Evolutionary conservation across 805 yeast species (phyloP), one percentile per base, ranked within the genome.

Genomic region (Saturnispora halmiae): DNA sequence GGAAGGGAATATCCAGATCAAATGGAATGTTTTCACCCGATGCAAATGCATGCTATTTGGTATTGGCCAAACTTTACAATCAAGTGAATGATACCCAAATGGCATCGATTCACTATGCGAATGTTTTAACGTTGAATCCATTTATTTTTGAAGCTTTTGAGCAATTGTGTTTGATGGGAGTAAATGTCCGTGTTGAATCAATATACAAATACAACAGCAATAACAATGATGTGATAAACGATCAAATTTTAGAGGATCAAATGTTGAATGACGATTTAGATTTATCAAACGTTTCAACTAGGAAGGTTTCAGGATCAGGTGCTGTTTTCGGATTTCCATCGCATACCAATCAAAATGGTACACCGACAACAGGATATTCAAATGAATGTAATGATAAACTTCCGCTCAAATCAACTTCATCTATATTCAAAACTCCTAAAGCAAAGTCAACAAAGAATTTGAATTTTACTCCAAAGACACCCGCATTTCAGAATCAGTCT

Each of bases 101-200:
- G 43, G 78, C 92, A 42, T 70, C 82, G 0, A 61, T 79, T 36
- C 73, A 76, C 51, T 83, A 79, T 55, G 70, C 84, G 0, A 75
- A 72, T 48, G 84, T 90, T 1, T 66, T 86, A 42, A 75, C 76
- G 44, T 61, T 69, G 47, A 83, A 92, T 55, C 95, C 94, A 14
- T 84, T 68, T 54, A 69, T 86, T 31, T 86, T 92, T 73, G 96
- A 86, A 54, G 86, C 96, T 0, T 78, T 85, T 47, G 85, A 79
- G 48, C 79, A 79, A 32, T 63, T 92, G 36, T 77, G 86, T 51
- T 67, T 69, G 36, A 63, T 81, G 61, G 92, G 94, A 10, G 84
- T 81, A 15, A 73, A 73, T 43, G 69, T 86, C 15, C 74, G 77
- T 43, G 75, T 79, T 5, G 72, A 72, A 47, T 58, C 77, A 0